These are phyloP conservation scores for Eucalyptus virginea DNA, from an alignment of 345 rosid species.

Conservation along the genomic window DNA sequence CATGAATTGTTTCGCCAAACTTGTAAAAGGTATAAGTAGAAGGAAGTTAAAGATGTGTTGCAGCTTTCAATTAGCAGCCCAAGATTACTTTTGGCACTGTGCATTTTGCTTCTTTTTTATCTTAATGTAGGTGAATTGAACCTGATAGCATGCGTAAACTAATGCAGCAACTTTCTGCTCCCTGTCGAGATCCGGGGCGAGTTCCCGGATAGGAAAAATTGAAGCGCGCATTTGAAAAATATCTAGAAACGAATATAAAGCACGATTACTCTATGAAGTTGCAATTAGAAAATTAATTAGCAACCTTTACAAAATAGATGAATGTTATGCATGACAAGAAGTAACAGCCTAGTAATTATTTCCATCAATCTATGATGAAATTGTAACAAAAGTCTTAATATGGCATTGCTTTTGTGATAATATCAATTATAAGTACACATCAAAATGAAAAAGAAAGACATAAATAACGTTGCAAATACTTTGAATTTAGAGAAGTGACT, in stretches of 20 bases:
- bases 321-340: background rate
- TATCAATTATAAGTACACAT: background rate
- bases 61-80: background rate
- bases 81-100: background rate
- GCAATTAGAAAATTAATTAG: background rate
- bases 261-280: background rate
- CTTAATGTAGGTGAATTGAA: background rate
- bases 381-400: background rate
- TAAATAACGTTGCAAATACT: background rate
- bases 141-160: background rate
- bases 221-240: background rate
- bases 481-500: fast-evolving
- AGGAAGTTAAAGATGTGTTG: background rate
- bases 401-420: background rate
- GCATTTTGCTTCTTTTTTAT: background rate
- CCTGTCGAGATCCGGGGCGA: background rate
- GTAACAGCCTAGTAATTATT: background rate
- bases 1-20: background rate
- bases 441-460: background rate
- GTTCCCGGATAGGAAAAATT: background rate
- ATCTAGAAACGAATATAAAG: background rate
- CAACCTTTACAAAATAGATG: background rate
- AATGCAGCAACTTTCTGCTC: background rate
- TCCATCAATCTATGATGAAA: background rate
- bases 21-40: background rate